Evolutionary conservation across 768 basidiomycete genomes (phyloP).

Genomic region (Suillus fuscotomentosus): DNA sequence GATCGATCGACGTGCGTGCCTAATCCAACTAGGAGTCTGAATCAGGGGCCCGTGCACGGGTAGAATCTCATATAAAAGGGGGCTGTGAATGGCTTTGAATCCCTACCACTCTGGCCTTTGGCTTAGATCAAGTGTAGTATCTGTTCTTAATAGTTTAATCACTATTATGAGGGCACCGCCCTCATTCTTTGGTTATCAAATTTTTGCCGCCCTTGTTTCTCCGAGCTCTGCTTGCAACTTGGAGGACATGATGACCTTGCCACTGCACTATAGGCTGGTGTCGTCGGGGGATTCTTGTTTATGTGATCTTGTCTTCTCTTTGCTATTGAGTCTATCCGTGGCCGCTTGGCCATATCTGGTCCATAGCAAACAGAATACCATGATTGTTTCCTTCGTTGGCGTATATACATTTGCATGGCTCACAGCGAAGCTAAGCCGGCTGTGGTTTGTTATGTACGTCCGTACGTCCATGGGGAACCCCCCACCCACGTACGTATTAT

Average conservation of each 20-base stretch:
- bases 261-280: slow-evolving; percentile 42
- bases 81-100: not conserved
- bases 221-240: slow-evolving; percentile 60
- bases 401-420: too few relatives aligned
- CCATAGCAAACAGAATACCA: not conserved
- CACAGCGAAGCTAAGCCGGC: too few relatives aligned
- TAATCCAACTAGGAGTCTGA: not conserved
- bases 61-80: not conserved
- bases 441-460: too few relatives aligned
- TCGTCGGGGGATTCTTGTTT: slow-evolving; percentile 11
- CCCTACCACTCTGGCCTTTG: slow-evolving; percentile 57
- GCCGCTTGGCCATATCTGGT: not conserved
- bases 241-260: slow-evolving; percentile 55
- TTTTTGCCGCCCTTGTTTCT: slow-evolving; percentile 48
- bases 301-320: slow-evolving; percentile 19
- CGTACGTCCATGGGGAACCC: too few relatives aligned
- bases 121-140: slow-evolving; percentile 81
- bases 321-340: slow-evolving; percentile 8
- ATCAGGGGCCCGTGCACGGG: not conserved
- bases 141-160: slow-evolving; percentile 66
- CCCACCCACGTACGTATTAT: too few relatives aligned
- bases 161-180: slow-evolving; percentile 58
- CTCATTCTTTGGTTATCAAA: slow-evolving; percentile 56
- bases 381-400: too few relatives aligned
- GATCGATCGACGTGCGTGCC: not conserved